phyloP scores from a whole-genome alignment of 2,329 filamentous ascomycete genomes.

The Phialophora chinensis region DNA sequence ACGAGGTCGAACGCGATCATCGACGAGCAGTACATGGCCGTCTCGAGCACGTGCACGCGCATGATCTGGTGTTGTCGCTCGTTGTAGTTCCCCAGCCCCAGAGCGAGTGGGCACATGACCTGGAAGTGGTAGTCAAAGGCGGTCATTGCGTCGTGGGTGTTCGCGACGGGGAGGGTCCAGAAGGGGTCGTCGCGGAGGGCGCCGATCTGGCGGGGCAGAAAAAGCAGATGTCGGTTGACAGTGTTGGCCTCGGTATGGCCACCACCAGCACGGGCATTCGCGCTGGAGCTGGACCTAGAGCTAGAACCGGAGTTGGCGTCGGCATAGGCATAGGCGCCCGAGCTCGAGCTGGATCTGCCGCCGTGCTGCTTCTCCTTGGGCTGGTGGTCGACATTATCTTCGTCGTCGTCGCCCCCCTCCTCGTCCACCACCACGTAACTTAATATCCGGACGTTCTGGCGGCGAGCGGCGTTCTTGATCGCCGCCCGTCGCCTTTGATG shows the following conservation, averaged over 20 bases:
- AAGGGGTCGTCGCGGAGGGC: constrained; percentile 22
- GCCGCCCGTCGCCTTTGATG: constrained; percentile 5
- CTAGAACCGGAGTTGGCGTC: too few species aligned
- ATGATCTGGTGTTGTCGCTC: constrained; percentile 13
- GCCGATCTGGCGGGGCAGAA: constrained; percentile 6
- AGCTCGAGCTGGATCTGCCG: neutral
- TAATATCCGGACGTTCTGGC: neutral
- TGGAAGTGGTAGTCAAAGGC: constrained; percentile 22
- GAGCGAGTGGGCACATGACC: constrained; percentile 18
- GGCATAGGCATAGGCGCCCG: too few species aligned
- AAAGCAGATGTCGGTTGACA: neutral
- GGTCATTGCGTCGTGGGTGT: constrained; percentile 12
- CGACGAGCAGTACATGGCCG: constrained; percentile 21
- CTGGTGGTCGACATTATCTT: neutral
- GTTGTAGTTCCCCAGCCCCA: constrained; percentile 22
- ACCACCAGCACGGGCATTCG: too few species aligned
- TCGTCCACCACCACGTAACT: constrained; percentile 5
- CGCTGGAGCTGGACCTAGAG: too few species aligned
- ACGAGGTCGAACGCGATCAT: constrained; percentile 20
- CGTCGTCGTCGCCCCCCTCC: too few species aligned
- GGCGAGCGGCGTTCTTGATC: constrained; percentile 2
- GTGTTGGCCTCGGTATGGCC: too few species aligned
- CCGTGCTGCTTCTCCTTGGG: neutral
- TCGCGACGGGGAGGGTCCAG: constrained; percentile 21
- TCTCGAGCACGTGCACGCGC: constrained; percentile 17